Evolutionary conservation across 2,329 filamentous ascomycete genomes (phyloP).

Genomic region (Curvularia spicifera): DNA sequence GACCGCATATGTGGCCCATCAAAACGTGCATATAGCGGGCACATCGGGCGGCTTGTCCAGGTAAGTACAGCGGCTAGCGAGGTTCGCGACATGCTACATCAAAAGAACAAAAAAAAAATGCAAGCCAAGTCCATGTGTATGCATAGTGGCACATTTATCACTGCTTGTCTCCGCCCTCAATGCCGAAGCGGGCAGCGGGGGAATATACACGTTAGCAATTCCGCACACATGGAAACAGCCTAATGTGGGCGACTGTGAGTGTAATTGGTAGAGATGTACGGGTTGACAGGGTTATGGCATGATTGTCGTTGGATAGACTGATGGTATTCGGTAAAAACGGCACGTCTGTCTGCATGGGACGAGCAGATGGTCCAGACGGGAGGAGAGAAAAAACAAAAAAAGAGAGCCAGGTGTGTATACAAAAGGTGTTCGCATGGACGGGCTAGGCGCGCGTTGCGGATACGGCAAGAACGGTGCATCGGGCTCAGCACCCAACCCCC

Average conservation of each 20-base stretch:
- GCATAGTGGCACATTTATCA: neutral
- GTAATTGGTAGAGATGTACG: neutral
- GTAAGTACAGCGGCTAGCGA: neutral
- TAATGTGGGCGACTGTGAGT: slow-evolving; percentile 1
- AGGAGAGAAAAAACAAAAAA: neutral
- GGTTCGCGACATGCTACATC: neutral
- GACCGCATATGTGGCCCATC: slow-evolving; percentile 9
- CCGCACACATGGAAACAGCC: neutral
- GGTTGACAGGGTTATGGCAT: neutral
- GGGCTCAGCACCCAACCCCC: slow-evolving; percentile 2
- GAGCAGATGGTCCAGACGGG: neutral
- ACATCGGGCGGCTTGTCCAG: neutral
- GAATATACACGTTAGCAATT: neutral
- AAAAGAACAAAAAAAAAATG: neutral
- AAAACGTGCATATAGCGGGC: slow-evolving; percentile 8
- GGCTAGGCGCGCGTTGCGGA: slow-evolving; percentile 11
- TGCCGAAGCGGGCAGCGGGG: slow-evolving; percentile 5
- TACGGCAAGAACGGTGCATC: slow-evolving; percentile 15
- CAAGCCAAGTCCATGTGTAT: neutral
- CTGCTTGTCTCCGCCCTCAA: neutral
- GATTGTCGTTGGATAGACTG: neutral
- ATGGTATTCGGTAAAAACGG: slow-evolving; percentile 4
- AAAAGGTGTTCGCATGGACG: neutral
- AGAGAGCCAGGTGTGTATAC: neutral
- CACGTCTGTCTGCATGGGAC: neutral